A percentile compares a stretch with the other conserved stretches of the same genome.
phyloP scores from a whole-genome alignment of 2,329 filamentous ascomycete species.

The Thermothelomyces thermophilus region DNA sequence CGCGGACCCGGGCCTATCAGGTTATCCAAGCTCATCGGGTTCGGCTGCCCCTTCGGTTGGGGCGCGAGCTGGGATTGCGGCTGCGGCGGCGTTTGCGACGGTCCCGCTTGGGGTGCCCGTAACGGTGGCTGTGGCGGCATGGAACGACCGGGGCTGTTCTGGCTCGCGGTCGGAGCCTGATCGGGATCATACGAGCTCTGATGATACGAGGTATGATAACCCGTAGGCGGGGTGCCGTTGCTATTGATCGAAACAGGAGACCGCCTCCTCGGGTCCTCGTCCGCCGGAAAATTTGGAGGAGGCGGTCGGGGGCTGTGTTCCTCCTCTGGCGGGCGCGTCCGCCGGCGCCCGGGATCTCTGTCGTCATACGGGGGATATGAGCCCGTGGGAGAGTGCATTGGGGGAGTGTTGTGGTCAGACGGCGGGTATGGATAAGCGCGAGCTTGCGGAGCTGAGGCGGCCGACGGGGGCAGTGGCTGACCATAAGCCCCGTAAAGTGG shows the following conservation, averaged over 20 bases:
- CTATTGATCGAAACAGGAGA: conserved; percentile 46
- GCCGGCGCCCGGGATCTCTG: conserved; percentile 31
- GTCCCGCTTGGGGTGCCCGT: background rate
- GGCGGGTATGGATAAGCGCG: conserved; percentile 21
- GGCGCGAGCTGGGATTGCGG: conserved; percentile 2
- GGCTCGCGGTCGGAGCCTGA: conserved; percentile 34
- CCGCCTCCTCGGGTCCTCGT: conserved; percentile 45
- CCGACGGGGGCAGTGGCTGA: conserved; percentile 40
- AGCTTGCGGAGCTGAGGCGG: conserved; percentile 14
- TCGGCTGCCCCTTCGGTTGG: conserved; percentile 25
- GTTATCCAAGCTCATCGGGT: conserved; percentile 49
- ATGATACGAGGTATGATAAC: conserved; percentile 30
- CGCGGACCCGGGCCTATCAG: conserved; percentile 31
- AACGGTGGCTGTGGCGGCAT: conserved; percentile 26
- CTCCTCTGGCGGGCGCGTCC: conserved; percentile 33
- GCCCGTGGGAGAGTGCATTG: conserved; percentile 33
- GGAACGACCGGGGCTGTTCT: conserved; percentile 31
- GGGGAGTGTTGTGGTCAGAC: conserved; percentile 21
- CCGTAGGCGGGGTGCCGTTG: conserved; percentile 43
- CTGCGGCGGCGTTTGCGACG: conserved; percentile 4
- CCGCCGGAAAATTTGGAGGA: conserved; percentile 40
- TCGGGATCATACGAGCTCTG: conserved; percentile 30
- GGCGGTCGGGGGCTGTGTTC: conserved; percentile 39
- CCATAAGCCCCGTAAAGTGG: conserved; percentile 53
- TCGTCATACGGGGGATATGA: conserved; percentile 34